phyloP scores from a whole-genome alignment of 345 rosid genomes.

The Hypericum androsaemum region DNA sequence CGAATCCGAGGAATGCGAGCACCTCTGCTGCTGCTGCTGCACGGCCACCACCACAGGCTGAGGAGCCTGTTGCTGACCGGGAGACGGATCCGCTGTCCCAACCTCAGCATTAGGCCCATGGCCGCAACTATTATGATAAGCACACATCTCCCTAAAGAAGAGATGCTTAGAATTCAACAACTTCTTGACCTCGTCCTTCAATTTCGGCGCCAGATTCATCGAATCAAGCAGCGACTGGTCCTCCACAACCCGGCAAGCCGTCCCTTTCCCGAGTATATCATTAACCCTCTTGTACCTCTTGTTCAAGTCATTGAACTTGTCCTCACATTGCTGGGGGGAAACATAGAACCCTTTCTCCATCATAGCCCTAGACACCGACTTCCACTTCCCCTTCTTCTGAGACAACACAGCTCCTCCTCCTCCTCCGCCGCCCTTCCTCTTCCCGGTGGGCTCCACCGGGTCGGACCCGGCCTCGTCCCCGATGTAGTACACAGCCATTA shows the following conservation, averaged over 20 bases:
- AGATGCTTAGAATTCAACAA: slow-evolving; percentile 84
- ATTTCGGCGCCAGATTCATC: slow-evolving; percentile 62
- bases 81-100: slow-evolving; percentile 22
- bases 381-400: slow-evolving; percentile 99
- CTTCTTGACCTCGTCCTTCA: slow-evolving; percentile 81
- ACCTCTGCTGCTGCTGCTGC: slow-evolving; percentile 28
- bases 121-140: slow-evolving; percentile 81
- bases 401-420: slow-evolving; percentile 39
- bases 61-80: slow-evolving; percentile 20
- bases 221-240: slow-evolving; percentile 65
- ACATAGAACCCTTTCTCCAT: slow-evolving; percentile 90
- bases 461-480: slow-evolving; percentile 80
- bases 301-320: slow-evolving; percentile 90
- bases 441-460: slow-evolving; percentile 24
- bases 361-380: slow-evolving; percentile 89
- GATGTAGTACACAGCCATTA: slow-evolving; percentile 83
- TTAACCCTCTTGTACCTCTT: slow-evolving; percentile 96
- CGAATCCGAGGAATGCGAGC: slow-evolving; percentile 45
- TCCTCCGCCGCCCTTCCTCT: slow-evolving; percentile 28
- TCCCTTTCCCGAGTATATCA: slow-evolving; percentile 85
- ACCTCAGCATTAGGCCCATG: slow-evolving; percentile 35
- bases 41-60: no score
- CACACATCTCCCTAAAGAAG: slow-evolving; percentile 95
- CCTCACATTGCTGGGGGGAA: slow-evolving; percentile 99
- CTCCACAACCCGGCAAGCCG: slow-evolving; percentile 90